A percentile compares a stretch with the other conserved stretches of the same genome.
Conservation (phyloP, 2,329 filamentous ascomycete species). For the Penicillium oxalicum region DNA sequence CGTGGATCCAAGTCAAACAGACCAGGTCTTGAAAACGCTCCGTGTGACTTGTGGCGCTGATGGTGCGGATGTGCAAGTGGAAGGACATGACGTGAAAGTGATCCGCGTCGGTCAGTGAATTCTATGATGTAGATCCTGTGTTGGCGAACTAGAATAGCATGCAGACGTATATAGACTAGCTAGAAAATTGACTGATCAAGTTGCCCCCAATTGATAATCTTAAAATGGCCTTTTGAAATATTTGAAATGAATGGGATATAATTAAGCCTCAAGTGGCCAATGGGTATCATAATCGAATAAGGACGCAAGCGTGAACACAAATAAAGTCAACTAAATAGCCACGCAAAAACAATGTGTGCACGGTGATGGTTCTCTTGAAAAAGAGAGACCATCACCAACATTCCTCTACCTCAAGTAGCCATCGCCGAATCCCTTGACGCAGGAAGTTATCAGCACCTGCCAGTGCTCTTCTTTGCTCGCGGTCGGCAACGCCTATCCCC, state of each 20-base stretch:
- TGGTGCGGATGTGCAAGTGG: slow-evolving; percentile 14
- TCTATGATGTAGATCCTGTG: neutral
- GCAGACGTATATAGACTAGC: too few relatives aligned
- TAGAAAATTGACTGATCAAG: too few relatives aligned
- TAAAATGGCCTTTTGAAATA: neutral
- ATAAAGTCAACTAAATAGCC: slow-evolving; percentile 2
- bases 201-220: neutral
- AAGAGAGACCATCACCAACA: slow-evolving; percentile 26
- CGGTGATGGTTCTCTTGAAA: slow-evolving; percentile 1
- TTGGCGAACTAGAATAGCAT: neutral
- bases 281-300: slow-evolving; percentile 21
- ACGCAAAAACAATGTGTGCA: neutral
- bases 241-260: neutral
- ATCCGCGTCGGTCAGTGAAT: slow-evolving; percentile 12
- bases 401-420: slow-evolving; percentile 48
- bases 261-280: slow-evolving; percentile 5
- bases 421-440: slow-evolving; percentile 52
- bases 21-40: slow-evolving; percentile 22
- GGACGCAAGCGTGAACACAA: slow-evolving; percentile 10
- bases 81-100: slow-evolving; percentile 19
- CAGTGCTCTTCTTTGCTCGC: slow-evolving; percentile 30
- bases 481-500: slow-evolving; percentile 27
- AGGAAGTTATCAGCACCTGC: slow-evolving; percentile 45
- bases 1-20: slow-evolving; percentile 22
- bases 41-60: slow-evolving; percentile 10